A percentile compares a stretch with the other conserved stretches of the same genome.
phyloP scores from a whole-genome alignment of 1,139 yeast species.

The Kodamaea sp. region DNA sequence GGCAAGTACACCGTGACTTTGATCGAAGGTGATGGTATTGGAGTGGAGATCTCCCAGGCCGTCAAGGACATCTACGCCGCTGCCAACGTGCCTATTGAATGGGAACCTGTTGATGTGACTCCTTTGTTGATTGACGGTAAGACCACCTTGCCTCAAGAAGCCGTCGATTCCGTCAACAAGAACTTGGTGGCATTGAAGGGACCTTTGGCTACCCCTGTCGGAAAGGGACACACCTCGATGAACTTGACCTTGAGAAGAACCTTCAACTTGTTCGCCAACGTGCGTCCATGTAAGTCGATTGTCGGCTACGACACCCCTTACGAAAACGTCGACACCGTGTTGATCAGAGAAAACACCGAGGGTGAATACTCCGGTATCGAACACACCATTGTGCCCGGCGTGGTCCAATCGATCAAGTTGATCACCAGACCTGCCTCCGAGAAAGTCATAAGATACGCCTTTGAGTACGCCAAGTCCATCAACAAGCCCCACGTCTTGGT shows the following conservation, averaged over 20 bases:
- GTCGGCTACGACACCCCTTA: conserved; percentile 95
- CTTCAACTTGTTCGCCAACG: conserved; percentile 93
- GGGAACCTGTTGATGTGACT: conserved; percentile 97
- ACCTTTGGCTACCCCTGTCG: conserved; percentile 97
- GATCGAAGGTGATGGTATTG: conserved; percentile 99
- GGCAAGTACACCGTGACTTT: conserved; percentile 91
- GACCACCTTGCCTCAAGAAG: conserved; percentile 90
- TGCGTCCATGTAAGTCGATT: conserved; percentile 94
- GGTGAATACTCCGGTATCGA: conserved; percentile 99
- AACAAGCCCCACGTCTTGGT: conserved; percentile 88
- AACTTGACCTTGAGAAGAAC: conserved; percentile 97
- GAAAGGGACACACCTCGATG: conserved; percentile 97
- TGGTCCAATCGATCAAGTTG: conserved; percentile 95
- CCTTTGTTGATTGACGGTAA: conserved; percentile 90
- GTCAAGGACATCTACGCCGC: conserved; percentile 90
- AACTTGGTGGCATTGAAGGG: conserved; percentile 96
- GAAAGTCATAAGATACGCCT: conserved; percentile 94
- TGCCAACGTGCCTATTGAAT: conserved; percentile 91
- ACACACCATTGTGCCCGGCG: conserved; percentile 97
- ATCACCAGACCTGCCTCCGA: conserved; percentile 96
- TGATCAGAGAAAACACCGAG: conserved; percentile 98
- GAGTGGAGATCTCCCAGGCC: conserved; percentile 91
- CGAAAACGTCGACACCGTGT: conserved; percentile 89
- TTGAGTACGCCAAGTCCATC: conserved; percentile 90
- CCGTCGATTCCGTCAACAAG: conserved; percentile 88